Percentiles rank a stretch among this genome's conserved stretches.
These are phyloP conservation scores for Trichoderma hamatum DNA, from an alignment of 2,329 filamentous ascomycete genomes.

Conservation along the genomic window DNA sequence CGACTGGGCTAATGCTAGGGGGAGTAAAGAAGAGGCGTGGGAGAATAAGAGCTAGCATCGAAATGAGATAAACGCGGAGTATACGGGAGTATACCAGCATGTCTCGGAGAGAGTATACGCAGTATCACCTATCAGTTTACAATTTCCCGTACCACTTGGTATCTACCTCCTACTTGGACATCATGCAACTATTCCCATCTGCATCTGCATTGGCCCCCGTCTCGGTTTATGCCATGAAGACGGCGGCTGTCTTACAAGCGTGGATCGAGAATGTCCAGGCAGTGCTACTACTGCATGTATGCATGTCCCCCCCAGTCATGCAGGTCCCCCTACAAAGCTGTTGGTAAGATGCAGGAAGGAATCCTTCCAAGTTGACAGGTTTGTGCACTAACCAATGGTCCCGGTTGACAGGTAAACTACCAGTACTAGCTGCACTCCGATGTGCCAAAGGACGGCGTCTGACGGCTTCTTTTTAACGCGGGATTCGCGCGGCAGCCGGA, in stretches of 20 bases:
- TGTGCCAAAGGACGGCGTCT: background rate
- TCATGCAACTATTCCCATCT: too few species aligned
- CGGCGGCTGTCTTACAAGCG: background rate
- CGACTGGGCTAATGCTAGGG: background rate
- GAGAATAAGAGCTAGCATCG: background rate
- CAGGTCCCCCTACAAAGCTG: slow-evolving; percentile 22
- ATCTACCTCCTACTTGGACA: background rate
- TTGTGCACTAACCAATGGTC: background rate
- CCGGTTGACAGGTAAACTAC: background rate
- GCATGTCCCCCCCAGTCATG: slow-evolving; percentile 13
- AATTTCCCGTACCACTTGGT: background rate
- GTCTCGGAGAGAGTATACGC: background rate
- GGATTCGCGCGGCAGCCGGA: background rate
- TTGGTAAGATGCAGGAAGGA: background rate
- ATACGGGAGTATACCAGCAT: background rate
- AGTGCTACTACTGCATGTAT: background rate
- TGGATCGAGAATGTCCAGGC: background rate
- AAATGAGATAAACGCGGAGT: background rate
- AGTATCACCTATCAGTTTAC: background rate
- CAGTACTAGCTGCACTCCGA: background rate
- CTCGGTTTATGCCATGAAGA: background rate
- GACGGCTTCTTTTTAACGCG: background rate
- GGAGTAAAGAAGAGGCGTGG: background rate
- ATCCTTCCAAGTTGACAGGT: background rate
- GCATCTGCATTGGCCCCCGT: background rate